These are phyloP conservation scores for Rhizophora apiculata DNA, from an alignment of 345 rosid genomes.

Conservation along the genomic window DNA sequence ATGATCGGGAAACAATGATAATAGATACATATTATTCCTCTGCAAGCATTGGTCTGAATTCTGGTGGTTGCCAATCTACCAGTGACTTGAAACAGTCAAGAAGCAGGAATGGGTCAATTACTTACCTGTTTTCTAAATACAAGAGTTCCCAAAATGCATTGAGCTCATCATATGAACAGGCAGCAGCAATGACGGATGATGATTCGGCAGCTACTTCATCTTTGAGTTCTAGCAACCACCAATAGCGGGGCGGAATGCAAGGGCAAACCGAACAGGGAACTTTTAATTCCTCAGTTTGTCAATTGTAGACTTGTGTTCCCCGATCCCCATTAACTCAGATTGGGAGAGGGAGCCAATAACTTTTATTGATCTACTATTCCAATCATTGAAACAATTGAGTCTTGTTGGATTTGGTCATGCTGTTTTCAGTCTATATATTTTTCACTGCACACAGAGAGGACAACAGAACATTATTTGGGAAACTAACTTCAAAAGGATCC, in stretches of 20 bases:
- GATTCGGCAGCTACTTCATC: constrained; percentile 9
- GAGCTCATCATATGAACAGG: constrained; percentile 13
- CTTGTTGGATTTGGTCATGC: too few relatives aligned
- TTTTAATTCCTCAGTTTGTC: constrained; percentile 12
- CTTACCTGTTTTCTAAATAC: constrained; percentile 51
- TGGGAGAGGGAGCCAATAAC: neutral
- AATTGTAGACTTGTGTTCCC: constrained; percentile 3
- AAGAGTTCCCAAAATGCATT: constrained; percentile 26
- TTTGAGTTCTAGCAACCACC: constrained; percentile 13
- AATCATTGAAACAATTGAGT: neutral
- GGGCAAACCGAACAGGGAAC: constrained; percentile 12
- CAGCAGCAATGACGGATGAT: constrained; percentile 2
- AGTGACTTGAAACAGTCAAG: constrained; percentile 13
- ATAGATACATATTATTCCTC: constrained; percentile 20
- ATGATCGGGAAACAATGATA: constrained; percentile 10
- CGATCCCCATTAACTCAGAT: neutral
- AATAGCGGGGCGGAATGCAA: constrained; percentile 15
- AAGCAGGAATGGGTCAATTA: constrained; percentile 34
- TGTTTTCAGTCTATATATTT: too few relatives aligned
- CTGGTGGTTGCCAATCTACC: constrained; percentile 13
- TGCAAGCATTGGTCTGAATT: constrained; percentile 12
- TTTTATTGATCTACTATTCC: too few relatives aligned
- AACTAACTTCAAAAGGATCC: too few relatives aligned
- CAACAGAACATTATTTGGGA: too few relatives aligned
- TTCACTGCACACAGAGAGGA: too few relatives aligned